Evolutionary conservation across 2,329 filamentous ascomycete species (phyloP), one percentile per base, ranked within the genome.

Genomic region (Phyllosticta ampelicida): DNA sequence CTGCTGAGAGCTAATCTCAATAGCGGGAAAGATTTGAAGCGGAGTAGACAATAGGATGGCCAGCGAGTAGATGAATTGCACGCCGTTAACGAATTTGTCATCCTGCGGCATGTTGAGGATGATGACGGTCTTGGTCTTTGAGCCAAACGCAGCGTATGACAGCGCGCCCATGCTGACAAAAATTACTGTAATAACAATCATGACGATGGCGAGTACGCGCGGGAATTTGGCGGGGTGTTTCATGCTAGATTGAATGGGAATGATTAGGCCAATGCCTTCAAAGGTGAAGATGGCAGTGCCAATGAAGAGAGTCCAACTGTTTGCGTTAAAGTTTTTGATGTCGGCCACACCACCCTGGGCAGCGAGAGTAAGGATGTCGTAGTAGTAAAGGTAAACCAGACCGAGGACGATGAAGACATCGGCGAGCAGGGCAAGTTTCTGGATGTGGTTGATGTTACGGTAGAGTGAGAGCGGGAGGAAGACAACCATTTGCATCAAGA

Each of bases 221-320:
- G 94, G 90, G 72, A 99, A 99, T 70, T 95, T 92, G 63, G 85
- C 79, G 0, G 92, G 95, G 49, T 91, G 80, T 69, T 86, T 88
- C 94, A 99, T 99, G 20, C 91, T 95, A 67, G 95, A 91, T 73
- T 99, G 95, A 61, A 99, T 96, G 0, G 95, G 94, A 62, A 99
- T 96, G 72, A 99, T 95, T 53, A 99, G 83, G 11, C 94, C 95
- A 61, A 99, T 95, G 26, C 94, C 94, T 70, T 99, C 94, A 68
- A 97, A 99, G 0, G 94, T 97, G 75, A 99, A 99, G 70, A 99
- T 97, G 26, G 95, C 94, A 0, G 95, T 99, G 61, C 94, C 95
- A 66, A 99, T 99, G 71, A 99, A 97, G 4, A 99, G 80, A 0
- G 94, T 96, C 94, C 95, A 99, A 70, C 90, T 86, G 61, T 87